Conservation (phyloP, 163 green algal genomes). For the Scenedesmus sp. region DNA sequence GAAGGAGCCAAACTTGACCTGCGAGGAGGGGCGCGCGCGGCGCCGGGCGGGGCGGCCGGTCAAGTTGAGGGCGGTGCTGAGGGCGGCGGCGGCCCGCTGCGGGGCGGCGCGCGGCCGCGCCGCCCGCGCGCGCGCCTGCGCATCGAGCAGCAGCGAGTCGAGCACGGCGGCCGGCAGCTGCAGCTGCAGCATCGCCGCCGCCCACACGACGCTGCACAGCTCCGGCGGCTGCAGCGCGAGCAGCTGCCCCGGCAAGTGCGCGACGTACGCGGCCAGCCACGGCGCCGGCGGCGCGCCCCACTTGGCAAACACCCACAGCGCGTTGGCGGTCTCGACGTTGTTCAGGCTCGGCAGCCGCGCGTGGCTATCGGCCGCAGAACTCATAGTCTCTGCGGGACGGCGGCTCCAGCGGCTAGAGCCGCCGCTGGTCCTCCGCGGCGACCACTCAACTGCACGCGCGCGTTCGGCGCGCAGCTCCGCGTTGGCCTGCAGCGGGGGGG, state of each 20-base stretch:
- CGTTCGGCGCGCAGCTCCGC: too few relatives aligned
- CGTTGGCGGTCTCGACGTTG: slow-evolving; percentile 35
- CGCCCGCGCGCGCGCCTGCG: slow-evolving; percentile 3
- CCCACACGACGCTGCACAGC: slow-evolving; percentile 43
- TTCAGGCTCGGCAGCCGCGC: slow-evolving; percentile 30
- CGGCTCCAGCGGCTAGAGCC: too few relatives aligned
- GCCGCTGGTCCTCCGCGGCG: too few relatives aligned
- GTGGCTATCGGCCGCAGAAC: too few relatives aligned
- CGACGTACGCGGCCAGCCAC: slow-evolving; percentile 1
- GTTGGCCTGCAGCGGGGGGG: too few relatives aligned
- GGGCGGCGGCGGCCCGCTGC: too few relatives aligned
- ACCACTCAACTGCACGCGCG: too few relatives aligned
- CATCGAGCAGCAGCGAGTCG: slow-evolving; percentile 46
- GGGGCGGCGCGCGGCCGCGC: too few relatives aligned
- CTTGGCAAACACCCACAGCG: slow-evolving; percentile 39
- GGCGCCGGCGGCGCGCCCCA: slow-evolving; percentile 7
- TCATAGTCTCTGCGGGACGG: too few relatives aligned
- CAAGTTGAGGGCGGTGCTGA: too few relatives aligned
- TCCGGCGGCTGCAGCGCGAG: slow-evolving; percentile 10
- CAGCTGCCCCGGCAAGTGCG: neutral
- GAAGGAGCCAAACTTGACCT: slow-evolving; percentile 47
- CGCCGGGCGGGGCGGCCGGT: too few relatives aligned
- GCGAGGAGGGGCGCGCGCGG: too few relatives aligned
- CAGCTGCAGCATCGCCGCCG: slow-evolving; percentile 33
- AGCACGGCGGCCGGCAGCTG: slow-evolving; percentile 12